Evolutionary conservation across 495 filamentous ascomycete genomes (phyloP).

Genomic region (Hyaloscypha hepaticicola): DNA sequence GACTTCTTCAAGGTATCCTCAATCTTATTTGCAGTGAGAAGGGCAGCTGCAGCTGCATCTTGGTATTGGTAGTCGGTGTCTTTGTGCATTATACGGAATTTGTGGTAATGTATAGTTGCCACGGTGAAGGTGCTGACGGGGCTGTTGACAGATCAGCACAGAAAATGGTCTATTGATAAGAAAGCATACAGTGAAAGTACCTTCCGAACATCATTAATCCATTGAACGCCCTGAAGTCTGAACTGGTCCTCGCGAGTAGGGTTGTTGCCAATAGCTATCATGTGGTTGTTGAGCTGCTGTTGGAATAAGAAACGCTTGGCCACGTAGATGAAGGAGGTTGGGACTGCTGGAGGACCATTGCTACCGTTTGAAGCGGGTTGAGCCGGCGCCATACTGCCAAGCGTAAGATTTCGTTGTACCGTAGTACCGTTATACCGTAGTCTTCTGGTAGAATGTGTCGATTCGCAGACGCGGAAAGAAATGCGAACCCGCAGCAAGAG

Average conservation of each 20-base stretch:
- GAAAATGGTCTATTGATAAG: not conserved
- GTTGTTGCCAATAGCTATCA: constrained; percentile 52
- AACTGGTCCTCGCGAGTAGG: constrained; percentile 65
- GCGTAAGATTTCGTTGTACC: no score
- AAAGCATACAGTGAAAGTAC: constrained; percentile 62
- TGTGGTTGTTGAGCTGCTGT: constrained; percentile 57
- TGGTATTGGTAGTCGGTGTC: constrained; percentile 66
- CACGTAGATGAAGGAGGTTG: constrained; percentile 71
- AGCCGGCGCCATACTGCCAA: not conserved
- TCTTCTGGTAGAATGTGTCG: no score
- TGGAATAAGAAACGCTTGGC: constrained; percentile 68
- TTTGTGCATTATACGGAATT: constrained; percentile 76
- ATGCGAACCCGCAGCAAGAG: no score
- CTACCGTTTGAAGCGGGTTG: not conserved
- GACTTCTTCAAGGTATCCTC: constrained; percentile 98
- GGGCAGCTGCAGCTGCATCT: constrained; percentile 81
- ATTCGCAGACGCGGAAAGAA: no score
- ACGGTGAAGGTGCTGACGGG: constrained; percentile 84
- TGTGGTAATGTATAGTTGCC: constrained; percentile 82
- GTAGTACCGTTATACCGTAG: no score
- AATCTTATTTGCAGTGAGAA: constrained; percentile 94
- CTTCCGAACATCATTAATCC: constrained; percentile 77
- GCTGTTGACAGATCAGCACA: constrained; percentile 13
- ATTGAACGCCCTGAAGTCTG: constrained; percentile 72
- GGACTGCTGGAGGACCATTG: constrained; percentile 38